Conservation (phyloP, 176 grass and related monocot genomes). For the Hordeum marinum region DNA sequence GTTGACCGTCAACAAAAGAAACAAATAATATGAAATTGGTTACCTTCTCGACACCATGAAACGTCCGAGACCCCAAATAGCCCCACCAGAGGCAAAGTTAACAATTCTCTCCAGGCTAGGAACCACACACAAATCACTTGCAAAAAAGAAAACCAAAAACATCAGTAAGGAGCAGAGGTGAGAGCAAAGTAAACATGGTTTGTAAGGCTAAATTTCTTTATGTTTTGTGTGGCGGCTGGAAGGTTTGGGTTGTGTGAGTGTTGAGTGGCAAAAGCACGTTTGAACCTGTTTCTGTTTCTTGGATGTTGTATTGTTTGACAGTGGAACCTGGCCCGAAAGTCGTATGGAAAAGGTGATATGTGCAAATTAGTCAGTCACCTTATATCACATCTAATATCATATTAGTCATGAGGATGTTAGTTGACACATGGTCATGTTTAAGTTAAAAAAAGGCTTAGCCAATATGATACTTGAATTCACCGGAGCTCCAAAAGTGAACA, state of each 20-base stretch:
- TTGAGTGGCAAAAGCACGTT: not conserved
- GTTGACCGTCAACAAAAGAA: not conserved
- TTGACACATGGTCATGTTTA: not conserved
- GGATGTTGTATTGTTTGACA: not conserved
- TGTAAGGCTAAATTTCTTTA: not conserved
- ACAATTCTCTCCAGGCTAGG: not conserved
- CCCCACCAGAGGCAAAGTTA: not conserved
- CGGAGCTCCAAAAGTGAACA: not conserved
- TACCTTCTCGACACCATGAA: not conserved
- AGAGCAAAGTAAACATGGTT: not conserved
- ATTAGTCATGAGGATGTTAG: not conserved
- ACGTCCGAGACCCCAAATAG: not conserved
- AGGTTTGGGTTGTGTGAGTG: no score
- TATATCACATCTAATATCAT: not conserved
- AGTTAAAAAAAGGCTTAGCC: not conserved
- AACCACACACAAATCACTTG: not conserved
- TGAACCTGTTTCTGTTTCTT: not conserved
- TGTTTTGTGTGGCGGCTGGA: no score
- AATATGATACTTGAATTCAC: not conserved
- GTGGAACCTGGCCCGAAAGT: no score
- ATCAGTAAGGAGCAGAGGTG: not conserved
- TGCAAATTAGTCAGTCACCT: not conserved
- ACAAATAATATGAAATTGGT: not conserved
- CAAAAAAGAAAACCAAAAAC: not conserved
- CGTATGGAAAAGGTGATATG: not conserved